These are phyloP conservation scores for Pseudohyphozyma bogoriensis DNA, from an alignment of 768 basidiomycete genomes.

Conservation along the genomic window DNA sequence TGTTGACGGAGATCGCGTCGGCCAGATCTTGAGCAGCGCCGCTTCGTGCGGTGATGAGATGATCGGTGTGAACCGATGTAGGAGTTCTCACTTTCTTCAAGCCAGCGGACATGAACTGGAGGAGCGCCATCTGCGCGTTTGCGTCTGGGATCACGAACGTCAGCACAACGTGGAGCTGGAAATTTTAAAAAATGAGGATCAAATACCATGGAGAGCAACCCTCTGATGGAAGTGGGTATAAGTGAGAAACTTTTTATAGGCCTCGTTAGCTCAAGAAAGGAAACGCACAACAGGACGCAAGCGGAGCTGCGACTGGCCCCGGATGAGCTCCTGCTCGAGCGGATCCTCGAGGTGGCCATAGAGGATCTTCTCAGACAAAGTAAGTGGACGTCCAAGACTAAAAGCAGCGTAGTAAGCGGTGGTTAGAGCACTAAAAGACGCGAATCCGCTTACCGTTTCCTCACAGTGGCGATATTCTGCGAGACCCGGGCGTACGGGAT, in stretches of 20 bases:
- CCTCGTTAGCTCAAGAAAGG: not conserved
- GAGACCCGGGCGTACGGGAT: too few species aligned
- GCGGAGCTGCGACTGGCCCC: conserved; percentile 91
- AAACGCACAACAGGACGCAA: conserved; percentile 85
- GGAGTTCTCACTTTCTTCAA: conserved; percentile 97
- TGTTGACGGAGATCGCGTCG: conserved; percentile 85
- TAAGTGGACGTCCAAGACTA: conserved; percentile 32
- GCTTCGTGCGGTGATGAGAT: conserved; percentile 93
- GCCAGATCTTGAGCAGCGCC: conserved; percentile 89
- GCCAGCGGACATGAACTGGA: conserved; percentile 99
- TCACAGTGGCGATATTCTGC: too few species aligned
- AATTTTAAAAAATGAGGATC: too few species aligned
- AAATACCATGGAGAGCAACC: too few species aligned
- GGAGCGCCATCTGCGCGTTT: conserved; percentile 81
- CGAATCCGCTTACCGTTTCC: too few species aligned
- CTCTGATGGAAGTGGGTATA: too few species aligned
- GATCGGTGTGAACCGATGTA: conserved; percentile 98
- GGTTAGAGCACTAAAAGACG: too few species aligned
- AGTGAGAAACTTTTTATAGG: too few species aligned
- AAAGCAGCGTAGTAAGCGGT: too few species aligned
- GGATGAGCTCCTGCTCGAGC: conserved; percentile 75
- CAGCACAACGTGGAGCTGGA: too few species aligned
- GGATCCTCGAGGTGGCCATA: conserved; percentile 98
- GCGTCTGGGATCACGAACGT: conserved; percentile 46
- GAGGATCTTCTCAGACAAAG: conserved; percentile 33